Conservation (phyloP, 495 filamentous ascomycete species). For the Xylaria flabelliformis region DNA sequence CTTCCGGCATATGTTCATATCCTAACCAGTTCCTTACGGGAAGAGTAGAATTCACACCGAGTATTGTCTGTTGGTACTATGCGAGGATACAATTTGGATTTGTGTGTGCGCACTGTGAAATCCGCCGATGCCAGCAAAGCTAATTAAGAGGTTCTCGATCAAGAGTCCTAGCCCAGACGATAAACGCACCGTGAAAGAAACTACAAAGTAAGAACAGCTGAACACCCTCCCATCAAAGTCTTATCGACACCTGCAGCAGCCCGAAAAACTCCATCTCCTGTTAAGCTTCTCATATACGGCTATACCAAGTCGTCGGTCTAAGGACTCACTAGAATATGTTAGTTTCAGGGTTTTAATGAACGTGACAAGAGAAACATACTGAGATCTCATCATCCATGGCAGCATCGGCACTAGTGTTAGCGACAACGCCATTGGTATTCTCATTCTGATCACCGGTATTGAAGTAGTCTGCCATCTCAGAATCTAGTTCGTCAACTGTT, state of each 20-base stretch:
- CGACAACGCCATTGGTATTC: constrained; percentile 51
- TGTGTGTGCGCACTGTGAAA: constrained; percentile 2
- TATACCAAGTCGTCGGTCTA: not conserved
- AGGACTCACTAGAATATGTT: constrained; percentile 14
- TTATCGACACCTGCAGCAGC: not conserved
- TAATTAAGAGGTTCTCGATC: not conserved
- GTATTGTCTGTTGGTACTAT: not conserved
- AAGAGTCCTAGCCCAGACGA: not conserved
- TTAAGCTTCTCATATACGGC: not conserved
- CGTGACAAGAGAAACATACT: constrained; percentile 27
- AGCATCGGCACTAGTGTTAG: constrained; percentile 53
- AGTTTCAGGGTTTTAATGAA: not conserved
- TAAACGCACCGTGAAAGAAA: constrained; percentile 2
- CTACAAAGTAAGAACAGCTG: not conserved
- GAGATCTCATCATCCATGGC: constrained; percentile 59
- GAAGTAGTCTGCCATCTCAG: constrained; percentile 94
- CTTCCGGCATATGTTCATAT: not conserved
- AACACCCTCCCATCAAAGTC: not conserved
- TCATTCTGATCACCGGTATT: constrained; percentile 48
- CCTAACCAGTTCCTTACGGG: not conserved
- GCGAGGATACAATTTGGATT: constrained; percentile 21
- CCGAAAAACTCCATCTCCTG: not conserved
- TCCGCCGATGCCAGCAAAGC: constrained; percentile 10
- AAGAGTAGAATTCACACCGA: not conserved
- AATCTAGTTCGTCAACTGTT: constrained; percentile 89